These are phyloP conservation scores for Kwoniella mangroviensis DNA, from an alignment of 768 basidiomycete species.

Conservation along the genomic window DNA sequence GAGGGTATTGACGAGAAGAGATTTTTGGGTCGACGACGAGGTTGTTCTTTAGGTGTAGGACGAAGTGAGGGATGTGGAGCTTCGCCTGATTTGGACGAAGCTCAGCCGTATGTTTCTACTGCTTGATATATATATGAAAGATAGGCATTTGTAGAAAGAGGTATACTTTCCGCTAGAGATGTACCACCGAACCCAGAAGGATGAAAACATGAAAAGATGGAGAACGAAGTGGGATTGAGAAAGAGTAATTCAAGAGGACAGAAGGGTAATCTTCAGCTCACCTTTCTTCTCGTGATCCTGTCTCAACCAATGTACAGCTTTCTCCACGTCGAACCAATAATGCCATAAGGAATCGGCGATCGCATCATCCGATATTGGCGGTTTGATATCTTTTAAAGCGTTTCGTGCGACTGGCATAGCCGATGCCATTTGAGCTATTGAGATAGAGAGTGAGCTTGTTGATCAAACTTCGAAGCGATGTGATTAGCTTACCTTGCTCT, in stretches of 20 bases:
- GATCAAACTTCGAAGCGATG: background rate
- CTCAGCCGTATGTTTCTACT: slow-evolving; percentile 59
- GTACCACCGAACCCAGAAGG: slow-evolving; percentile 12
- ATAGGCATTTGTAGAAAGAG: background rate
- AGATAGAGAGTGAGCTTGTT: background rate
- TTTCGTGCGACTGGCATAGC: slow-evolving; percentile 71
- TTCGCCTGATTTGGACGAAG: slow-evolving; percentile 66
- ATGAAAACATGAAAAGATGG: slow-evolving; percentile 4
- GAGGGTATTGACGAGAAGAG: slow-evolving; percentile 5
- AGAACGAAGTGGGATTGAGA: slow-evolving; percentile 28
- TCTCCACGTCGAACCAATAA: slow-evolving; percentile 79
- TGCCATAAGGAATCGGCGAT: slow-evolving; percentile 87
- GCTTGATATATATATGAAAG: background rate
- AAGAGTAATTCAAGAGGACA: slow-evolving; percentile 55
- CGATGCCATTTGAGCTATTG: slow-evolving; percentile 67
- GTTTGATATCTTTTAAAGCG: slow-evolving; percentile 68
- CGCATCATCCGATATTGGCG: slow-evolving; percentile 72
- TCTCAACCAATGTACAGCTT: slow-evolving; percentile 73
- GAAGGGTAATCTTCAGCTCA: slow-evolving; percentile 59
- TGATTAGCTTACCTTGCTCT: slow-evolving; percentile 68
- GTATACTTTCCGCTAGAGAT: slow-evolving; percentile 16
- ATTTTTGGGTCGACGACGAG: slow-evolving; percentile 46
- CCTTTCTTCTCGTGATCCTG: slow-evolving; percentile 69
- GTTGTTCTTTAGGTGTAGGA: slow-evolving; percentile 59
- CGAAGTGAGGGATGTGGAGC: slow-evolving; percentile 60